These are phyloP conservation scores for Vigna reflexopilosa DNA, from an alignment of 306 rosid genomes.

Conservation along the genomic window DNA sequence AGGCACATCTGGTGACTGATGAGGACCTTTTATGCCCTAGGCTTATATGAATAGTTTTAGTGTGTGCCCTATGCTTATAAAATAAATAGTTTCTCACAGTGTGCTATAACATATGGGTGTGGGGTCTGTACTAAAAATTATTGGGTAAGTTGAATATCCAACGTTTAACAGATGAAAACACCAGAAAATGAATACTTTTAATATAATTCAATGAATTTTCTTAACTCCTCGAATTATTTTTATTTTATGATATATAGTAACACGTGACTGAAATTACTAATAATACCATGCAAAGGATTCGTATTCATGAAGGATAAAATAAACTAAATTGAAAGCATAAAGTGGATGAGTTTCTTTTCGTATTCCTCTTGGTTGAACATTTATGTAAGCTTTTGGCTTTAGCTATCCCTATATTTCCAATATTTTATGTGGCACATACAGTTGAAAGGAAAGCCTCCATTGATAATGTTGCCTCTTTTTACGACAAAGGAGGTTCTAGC, in stretches of 20 bases:
- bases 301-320: neutral
- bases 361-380: neutral
- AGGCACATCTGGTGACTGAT: constrained; percentile 37
- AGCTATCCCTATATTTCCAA: neutral
- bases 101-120: neutral
- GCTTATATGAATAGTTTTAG: constrained; percentile 21
- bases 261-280: neutral
- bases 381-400: neutral
- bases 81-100: constrained; percentile 18
- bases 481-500: constrained; percentile 59
- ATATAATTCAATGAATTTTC: too few relatives aligned
- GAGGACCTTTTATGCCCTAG: constrained; percentile 37
- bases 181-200: too few relatives aligned
- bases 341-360: neutral
- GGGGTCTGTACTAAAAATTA: neutral
- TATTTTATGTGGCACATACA: constrained; percentile 15
- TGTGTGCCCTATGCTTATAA: neutral
- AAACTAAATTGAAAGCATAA: neutral
- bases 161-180: too few relatives aligned
- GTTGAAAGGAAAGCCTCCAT: constrained; percentile 52
- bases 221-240: too few relatives aligned
- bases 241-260: neutral
- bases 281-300: neutral
- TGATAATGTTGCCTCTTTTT: constrained; percentile 53
- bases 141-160: neutral